Evolutionary conservation across 2,329 filamentous ascomycete genomes (phyloP).

Genomic region (Nectriaceae sp.): DNA sequence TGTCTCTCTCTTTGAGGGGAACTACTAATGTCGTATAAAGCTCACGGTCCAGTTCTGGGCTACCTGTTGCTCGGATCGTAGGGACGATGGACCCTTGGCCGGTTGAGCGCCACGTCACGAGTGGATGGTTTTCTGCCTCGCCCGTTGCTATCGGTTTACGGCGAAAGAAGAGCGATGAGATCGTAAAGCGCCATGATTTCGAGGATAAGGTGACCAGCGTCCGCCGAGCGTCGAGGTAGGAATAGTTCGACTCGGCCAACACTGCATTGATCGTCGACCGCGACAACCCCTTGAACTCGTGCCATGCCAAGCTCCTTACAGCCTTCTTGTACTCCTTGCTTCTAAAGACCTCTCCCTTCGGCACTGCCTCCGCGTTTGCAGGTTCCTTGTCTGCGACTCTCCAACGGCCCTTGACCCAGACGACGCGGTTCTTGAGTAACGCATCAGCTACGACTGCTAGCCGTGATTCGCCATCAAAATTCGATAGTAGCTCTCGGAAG

Average conservation of each 20-base stretch:
- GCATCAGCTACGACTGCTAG: slow-evolving; percentile 77
- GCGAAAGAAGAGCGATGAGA: slow-evolving; percentile 70
- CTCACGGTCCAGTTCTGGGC: slow-evolving; percentile 63
- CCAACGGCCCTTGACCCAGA: slow-evolving; percentile 72
- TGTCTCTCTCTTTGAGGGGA: slow-evolving; percentile 51
- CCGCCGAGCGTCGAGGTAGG: slow-evolving; percentile 70
- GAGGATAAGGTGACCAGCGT: slow-evolving; percentile 69
- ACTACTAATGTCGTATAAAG: slow-evolving; percentile 58
- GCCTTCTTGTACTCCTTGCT: slow-evolving; percentile 68
- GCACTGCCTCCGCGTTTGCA: slow-evolving; percentile 41
- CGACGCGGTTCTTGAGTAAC: slow-evolving; percentile 69
- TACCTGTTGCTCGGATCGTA: slow-evolving; percentile 66
- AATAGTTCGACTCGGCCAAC: slow-evolving; percentile 78
- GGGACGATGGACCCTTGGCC: slow-evolving; percentile 60
- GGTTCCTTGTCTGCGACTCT: slow-evolving; percentile 44
- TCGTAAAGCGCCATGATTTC: slow-evolving; percentile 76
- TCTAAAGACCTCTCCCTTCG: slow-evolving; percentile 67
- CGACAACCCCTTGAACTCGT: slow-evolving; percentile 75
- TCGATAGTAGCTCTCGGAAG: slow-evolving; percentile 77
- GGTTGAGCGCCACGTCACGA: slow-evolving; percentile 62
- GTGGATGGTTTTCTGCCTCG: slow-evolving; percentile 61
- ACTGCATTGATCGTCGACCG: slow-evolving; percentile 76
- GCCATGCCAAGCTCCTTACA: slow-evolving; percentile 66
- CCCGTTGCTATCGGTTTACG: slow-evolving; percentile 57
- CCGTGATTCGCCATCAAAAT: slow-evolving; percentile 74